Base-by-base conservation (phyloP, 2,329 filamentous ascomycete genomes). In the Venturia asperata region DNA sequence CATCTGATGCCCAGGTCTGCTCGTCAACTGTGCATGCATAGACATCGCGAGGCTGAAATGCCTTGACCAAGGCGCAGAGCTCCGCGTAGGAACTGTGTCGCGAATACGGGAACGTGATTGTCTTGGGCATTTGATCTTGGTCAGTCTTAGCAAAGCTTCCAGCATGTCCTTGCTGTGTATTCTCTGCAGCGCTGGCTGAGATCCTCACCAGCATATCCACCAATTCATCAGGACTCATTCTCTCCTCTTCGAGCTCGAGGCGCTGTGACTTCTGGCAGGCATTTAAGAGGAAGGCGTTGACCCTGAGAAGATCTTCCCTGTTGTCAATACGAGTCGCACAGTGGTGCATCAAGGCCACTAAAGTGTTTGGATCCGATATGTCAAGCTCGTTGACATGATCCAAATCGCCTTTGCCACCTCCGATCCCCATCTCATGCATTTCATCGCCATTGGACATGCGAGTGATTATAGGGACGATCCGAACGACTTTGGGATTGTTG, bases 31-130 rank as follows among this genome's bases (percentile, higher is more conserved):
- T 96, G 71, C 92, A 96, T 0, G 92, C 91, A 79, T 88, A 89
- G 1, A 97, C 79, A 70, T 97, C 91, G 58, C 77, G 84, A 0
- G 92, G 92, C 37, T 78, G 83, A 70, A 97, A 89, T 0, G 81
- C 79, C 3, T 79, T 73, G 0, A 96, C 80, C 0, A 97, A 77
- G 64, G 85, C 77, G 68, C 90, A 88, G 2, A 96, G 82, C 73
- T 97, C 93, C 0, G 80, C 78, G 67, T 94, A 93, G 0, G 91
- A 96, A 0, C 93, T 95, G 74, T 97, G 93, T 0, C 93, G 84
- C 0, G 93, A 93, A 72, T 92, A 97, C 0, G 92, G 90, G 69
- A 96, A 97, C 24, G 78, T 80, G 30, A 77, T 76, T 0, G 52
- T 62, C 60, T 65, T 67, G 11, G 69, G 71, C 24, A 68, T 55